Evolutionary conservation across 495 filamentous ascomycete species (phyloP).

Genomic region (Penicilliopsis zonata): DNA sequence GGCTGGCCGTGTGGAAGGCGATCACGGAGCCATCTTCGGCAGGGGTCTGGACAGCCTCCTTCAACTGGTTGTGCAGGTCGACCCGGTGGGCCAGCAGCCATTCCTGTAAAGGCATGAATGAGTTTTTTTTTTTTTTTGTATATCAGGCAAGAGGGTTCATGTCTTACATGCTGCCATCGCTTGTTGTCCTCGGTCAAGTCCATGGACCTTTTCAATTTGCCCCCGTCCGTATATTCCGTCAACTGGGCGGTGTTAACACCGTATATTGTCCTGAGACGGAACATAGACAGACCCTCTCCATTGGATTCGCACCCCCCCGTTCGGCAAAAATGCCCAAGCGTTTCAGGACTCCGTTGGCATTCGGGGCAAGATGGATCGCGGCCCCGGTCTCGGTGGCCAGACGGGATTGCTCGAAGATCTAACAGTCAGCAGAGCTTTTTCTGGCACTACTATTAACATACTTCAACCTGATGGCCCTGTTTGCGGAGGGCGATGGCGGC

Average conservation of each 20-base stretch:
- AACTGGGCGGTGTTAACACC: slow-evolving; percentile 6
- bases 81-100: slow-evolving; percentile 43
- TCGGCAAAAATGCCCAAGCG: slow-evolving; percentile 32
- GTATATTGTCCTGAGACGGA: not conserved
- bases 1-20: slow-evolving; percentile 27
- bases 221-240: slow-evolving; percentile 19
- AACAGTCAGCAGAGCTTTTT: too few relatives aligned
- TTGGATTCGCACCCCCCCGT: slow-evolving; percentile 15
- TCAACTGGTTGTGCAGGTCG: slow-evolving; percentile 35
- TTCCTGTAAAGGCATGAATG: slow-evolving; percentile 11
- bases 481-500: slow-evolving; percentile 41
- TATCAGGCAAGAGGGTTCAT: slow-evolving; percentile 1
- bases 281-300: slow-evolving; percentile 13
- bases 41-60: slow-evolving; percentile 23
- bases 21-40: slow-evolving; percentile 26
- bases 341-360: slow-evolving; percentile 35
- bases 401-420: slow-evolving; percentile 43
- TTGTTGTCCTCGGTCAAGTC: slow-evolving; percentile 23
- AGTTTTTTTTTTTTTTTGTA: not conserved
- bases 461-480: slow-evolving; percentile 44
- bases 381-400: slow-evolving; percentile 44
- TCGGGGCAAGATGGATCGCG: slow-evolving; percentile 43
- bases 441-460: too few relatives aligned
- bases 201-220: slow-evolving; percentile 12
- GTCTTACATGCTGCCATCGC: slow-evolving; percentile 28